Evolutionary conservation across 176 grass and related monocot species (phyloP).

Genomic region (Ananas comosus): DNA sequence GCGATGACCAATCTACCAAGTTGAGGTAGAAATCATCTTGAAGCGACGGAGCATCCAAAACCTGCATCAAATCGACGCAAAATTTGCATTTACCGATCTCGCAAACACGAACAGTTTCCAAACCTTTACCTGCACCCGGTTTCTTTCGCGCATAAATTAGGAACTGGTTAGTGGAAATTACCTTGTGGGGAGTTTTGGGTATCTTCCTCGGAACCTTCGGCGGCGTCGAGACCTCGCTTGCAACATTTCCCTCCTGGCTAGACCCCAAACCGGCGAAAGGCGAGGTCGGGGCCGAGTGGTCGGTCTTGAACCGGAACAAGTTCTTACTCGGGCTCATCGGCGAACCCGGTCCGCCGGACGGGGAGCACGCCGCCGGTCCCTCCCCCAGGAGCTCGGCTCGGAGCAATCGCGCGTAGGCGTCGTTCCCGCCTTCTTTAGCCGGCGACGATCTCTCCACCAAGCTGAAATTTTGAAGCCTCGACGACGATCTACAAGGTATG

Average conservation of each 20-base stretch:
- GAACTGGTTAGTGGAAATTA: neutral
- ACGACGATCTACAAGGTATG: slow-evolving; percentile 92
- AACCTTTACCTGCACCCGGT: no score
- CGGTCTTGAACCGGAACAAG: slow-evolving; percentile 86
- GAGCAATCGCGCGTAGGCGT: slow-evolving; percentile 65
- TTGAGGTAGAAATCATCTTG: slow-evolving; percentile 98
- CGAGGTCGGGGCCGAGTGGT: slow-evolving; percentile 54
- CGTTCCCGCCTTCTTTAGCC: slow-evolving; percentile 40
- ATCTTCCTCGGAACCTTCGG: slow-evolving; percentile 67
- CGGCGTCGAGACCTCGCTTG: slow-evolving; percentile 33
- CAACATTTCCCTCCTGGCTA: slow-evolving; percentile 7
- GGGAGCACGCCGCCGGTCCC: slow-evolving; percentile 17
- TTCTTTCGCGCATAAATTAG: neutral
- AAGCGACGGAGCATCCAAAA: slow-evolving; percentile 81
- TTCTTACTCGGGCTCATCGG: slow-evolving; percentile 72
- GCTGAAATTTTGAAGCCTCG: slow-evolving; percentile 81
- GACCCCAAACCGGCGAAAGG: slow-evolving; percentile 32
- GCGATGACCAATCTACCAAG: slow-evolving; percentile 94
- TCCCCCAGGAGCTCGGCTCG: slow-evolving; percentile 74
- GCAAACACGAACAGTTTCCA: no score
- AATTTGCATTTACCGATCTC: neutral
- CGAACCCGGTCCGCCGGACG: slow-evolving; percentile 8
- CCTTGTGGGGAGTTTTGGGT: slow-evolving; percentile 97
- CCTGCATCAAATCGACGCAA: slow-evolving; percentile 23
- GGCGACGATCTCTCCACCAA: slow-evolving; percentile 43